These are phyloP conservation scores for Mucor piriformis DNA, from an alignment of 371 early-diverging fungal genomes.

Conservation along the genomic window DNA sequence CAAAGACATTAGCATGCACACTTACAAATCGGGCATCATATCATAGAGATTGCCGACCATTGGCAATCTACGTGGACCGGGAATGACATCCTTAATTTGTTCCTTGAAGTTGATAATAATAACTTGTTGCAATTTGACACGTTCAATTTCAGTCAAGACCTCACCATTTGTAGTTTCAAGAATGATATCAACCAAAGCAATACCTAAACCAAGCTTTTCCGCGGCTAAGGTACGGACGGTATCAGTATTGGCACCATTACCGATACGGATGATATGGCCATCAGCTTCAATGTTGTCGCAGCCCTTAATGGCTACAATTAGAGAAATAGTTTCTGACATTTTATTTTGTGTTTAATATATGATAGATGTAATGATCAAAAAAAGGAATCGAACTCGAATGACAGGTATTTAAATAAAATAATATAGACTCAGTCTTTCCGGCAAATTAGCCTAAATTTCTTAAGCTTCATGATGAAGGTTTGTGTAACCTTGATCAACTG, in stretches of 20 bases:
- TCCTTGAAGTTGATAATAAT: constrained; percentile 28
- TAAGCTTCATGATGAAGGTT: neutral
- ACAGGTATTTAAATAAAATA: neutral
- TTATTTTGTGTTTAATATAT: neutral
- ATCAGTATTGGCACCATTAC: constrained; percentile 28
- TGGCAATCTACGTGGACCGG: constrained; percentile 32
- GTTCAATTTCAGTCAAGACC: constrained; percentile 23
- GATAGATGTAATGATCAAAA: neutral
- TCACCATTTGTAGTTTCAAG: constrained; percentile 21
- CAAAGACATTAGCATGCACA: no score
- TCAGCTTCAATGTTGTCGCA: constrained; percentile 27
- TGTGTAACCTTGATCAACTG: no score
- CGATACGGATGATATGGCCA: constrained; percentile 37
- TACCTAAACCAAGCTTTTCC: constrained; percentile 28
- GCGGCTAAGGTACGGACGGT: constrained; percentile 33
- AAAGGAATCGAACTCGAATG: neutral
- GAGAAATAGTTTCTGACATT: constrained; percentile 21
- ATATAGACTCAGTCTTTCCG: neutral
- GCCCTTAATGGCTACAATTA: constrained; percentile 31
- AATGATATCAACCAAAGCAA: constrained; percentile 8
- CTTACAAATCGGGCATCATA: constrained; percentile 40
- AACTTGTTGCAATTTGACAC: constrained; percentile 26
- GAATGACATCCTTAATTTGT: constrained; percentile 27
- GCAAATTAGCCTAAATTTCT: neutral
- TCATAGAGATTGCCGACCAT: constrained; percentile 42